Conservation (phyloP, 192 early-diverging fungal species). For the Coemansia sp. region DNA sequence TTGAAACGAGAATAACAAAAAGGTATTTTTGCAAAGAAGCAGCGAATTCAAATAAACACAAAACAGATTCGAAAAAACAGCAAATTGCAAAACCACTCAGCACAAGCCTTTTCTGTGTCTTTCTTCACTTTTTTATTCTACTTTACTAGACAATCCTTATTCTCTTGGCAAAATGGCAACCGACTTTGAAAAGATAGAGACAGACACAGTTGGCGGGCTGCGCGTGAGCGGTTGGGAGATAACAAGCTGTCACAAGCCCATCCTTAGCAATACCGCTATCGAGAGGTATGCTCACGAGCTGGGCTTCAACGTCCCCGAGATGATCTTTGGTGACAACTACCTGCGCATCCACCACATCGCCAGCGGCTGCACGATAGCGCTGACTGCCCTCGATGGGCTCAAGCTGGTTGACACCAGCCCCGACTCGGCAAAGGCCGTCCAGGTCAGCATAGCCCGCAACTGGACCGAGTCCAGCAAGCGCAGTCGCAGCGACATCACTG, state of each 20-base stretch:
- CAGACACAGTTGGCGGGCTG: slow-evolving; percentile 37
- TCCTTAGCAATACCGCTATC: slow-evolving; percentile 61
- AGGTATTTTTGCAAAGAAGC: not conserved
- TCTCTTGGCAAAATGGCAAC: slow-evolving; percentile 1
- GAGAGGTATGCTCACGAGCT: slow-evolving; percentile 59
- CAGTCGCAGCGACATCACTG: slow-evolving; percentile 66
- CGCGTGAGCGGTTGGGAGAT: slow-evolving; percentile 60
- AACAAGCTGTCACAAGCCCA: slow-evolving; percentile 61
- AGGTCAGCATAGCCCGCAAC: slow-evolving; percentile 82
- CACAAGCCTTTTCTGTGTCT: not conserved
- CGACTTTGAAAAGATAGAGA: slow-evolving; percentile 40
- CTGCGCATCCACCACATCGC: slow-evolving; percentile 61
- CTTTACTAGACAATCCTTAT: not conserved
- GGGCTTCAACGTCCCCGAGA: slow-evolving; percentile 86
- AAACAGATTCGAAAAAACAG: not conserved
- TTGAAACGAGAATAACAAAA: too few species aligned
- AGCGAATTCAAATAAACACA: not conserved
- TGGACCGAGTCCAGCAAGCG: slow-evolving; percentile 81
- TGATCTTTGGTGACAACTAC: slow-evolving; percentile 94
- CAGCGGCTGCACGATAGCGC: slow-evolving; percentile 59
- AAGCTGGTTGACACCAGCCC: slow-evolving; percentile 68
- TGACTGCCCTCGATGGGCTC: slow-evolving; percentile 77
- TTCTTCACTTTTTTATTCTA: not conserved
- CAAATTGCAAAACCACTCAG: too few species aligned
- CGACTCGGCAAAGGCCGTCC: slow-evolving; percentile 69